Conservation (phyloP, 345 rosid genomes). For the Acer saccharum region DNA sequence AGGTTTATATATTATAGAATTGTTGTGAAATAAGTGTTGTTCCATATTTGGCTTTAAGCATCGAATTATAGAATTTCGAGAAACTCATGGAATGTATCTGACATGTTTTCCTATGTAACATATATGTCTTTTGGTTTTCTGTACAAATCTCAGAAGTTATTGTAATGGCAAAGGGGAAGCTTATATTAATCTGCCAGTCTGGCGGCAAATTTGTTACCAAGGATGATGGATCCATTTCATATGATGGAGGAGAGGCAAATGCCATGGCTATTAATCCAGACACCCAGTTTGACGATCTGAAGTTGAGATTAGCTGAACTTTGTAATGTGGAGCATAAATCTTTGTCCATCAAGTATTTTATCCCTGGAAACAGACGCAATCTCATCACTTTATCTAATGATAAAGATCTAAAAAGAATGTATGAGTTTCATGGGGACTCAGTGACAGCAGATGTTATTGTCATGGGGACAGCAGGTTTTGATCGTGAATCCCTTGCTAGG, state of each 20-base stretch:
- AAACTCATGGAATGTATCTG: neutral
- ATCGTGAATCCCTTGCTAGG: slow-evolving; percentile 28
- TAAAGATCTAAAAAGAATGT: slow-evolving; percentile 82
- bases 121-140: slow-evolving; percentile 6
- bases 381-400: slow-evolving; percentile 73
- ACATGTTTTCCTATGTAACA: slow-evolving; percentile 1
- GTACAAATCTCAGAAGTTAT: slow-evolving; percentile 26
- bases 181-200: slow-evolving; percentile 81
- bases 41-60: neutral
- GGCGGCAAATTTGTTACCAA: slow-evolving; percentile 73
- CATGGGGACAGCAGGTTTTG: slow-evolving; percentile 63
- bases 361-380: slow-evolving; percentile 74
- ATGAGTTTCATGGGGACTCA: slow-evolving; percentile 59
- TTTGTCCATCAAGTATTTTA: slow-evolving; percentile 82
- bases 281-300: slow-evolving; percentile 66
- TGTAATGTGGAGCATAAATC: slow-evolving; percentile 64
- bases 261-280: slow-evolving; percentile 72
- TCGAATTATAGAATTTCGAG: neutral
- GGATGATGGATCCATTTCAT: slow-evolving; percentile 68
- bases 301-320: slow-evolving; percentile 69
- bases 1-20: neutral
- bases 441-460: slow-evolving; percentile 81
- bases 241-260: slow-evolving; percentile 85
- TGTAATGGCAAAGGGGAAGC: slow-evolving; percentile 81
- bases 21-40: neutral